Percentiles rank a stretch among this genome's conserved stretches.
These are phyloP conservation scores for Dothidotthia symphoricarpi DNA, from an alignment of 2,329 filamentous ascomycete genomes.

Conservation along the genomic window DNA sequence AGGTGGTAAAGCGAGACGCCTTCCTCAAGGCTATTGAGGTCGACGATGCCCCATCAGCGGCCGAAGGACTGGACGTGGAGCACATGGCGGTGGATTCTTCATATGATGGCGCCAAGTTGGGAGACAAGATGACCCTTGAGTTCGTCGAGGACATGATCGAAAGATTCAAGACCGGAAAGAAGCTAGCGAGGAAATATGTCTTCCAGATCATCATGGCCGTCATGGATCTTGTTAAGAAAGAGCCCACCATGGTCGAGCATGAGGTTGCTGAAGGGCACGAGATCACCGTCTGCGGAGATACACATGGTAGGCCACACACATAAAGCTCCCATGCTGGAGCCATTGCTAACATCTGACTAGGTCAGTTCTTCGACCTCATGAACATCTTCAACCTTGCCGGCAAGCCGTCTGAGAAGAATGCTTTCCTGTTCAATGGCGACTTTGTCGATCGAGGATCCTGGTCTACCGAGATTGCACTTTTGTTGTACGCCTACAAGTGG, in stretches of 20 bases:
- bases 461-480: constrained; percentile 93
- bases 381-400: constrained; percentile 94
- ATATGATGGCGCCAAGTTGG: constrained; percentile 82
- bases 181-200: constrained; percentile 92
- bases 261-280: constrained; percentile 73
- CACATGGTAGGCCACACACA: constrained; percentile 66
- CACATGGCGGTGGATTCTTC: constrained; percentile 76
- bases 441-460: constrained; percentile 97
- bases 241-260: constrained; percentile 96
- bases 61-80: constrained; percentile 85
- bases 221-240: constrained; percentile 84
- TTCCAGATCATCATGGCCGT: constrained; percentile 93
- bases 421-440: constrained; percentile 97
- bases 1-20: constrained; percentile 85
- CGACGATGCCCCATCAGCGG: constrained; percentile 85
- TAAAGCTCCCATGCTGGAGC: neutral
- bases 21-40: constrained; percentile 96
- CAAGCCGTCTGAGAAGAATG: constrained; percentile 77
- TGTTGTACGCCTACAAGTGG: constrained; percentile 97
- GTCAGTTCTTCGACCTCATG: constrained; percentile 96
- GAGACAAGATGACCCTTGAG: constrained; percentile 85
- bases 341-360: constrained; percentile 47
- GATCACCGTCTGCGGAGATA: constrained; percentile 95
- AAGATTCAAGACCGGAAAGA: constrained; percentile 86
- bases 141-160: constrained; percentile 98